Base-by-base conservation (phyloP, 2,329 filamentous ascomycete genomes). In the Fusarium stilboides region DNA sequence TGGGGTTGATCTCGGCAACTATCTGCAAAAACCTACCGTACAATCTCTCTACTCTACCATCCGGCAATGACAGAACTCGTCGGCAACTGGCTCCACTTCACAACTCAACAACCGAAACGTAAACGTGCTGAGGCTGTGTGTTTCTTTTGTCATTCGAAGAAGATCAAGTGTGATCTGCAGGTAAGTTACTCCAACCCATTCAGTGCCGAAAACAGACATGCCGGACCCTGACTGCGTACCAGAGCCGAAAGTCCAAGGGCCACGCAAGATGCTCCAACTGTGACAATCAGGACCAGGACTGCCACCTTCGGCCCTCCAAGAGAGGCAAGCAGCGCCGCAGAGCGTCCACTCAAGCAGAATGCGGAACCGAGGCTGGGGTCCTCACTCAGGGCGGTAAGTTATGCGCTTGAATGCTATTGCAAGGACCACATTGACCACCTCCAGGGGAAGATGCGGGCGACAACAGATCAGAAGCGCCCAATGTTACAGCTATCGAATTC, bases 161-260 rank as follows among this genome's bases (percentile, higher is more conserved):
- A 80, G 69, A 74, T 78, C 56, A 79, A 79, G 37, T 80, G 77
- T 31, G 76, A 79, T 59, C 60, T 78, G 31, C 76, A 79, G 69
- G 74, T 71, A 37, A 43, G 22, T 8, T 14, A 12, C 3, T 8
- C 12, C 10, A 31, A n/a, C 26, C 39, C 12, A 33, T 12, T 6
- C 14, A 15, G 19, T 14, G 17, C 17, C 37, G 31, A 33, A 20
- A 15, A 13, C 20, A 8, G 20, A 24, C 1, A 5, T 36, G 5
- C 19, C 8, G 24, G n/a, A n/a, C 24, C 17, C 39, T 64, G n/a
- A 67, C 14, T 31, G 15, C 15, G 10, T 40, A 12, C 6, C 6
- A 72, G 70, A 60, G 57, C 6, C 70, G 75, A 9, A 70, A 55
- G 10, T 67, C 55, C 4, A 53, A 72, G 37, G 77, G 76, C 5